phyloP scores from a whole-genome alignment of 1,139 yeast genomes.

The Nadsonia commutata region DNA sequence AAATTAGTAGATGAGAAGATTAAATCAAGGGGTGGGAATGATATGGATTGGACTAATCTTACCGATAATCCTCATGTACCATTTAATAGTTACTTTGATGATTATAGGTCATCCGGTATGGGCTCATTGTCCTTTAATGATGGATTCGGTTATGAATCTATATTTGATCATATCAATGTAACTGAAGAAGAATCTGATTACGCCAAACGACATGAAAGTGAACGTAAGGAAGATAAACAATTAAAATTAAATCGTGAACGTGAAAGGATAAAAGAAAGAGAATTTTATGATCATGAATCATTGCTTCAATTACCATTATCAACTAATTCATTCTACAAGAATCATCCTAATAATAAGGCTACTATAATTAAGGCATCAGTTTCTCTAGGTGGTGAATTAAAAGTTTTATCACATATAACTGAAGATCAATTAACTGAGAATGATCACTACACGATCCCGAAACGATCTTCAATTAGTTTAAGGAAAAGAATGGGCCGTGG shows the following conservation, averaged over 20 bases:
- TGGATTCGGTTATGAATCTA: not conserved
- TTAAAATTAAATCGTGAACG: not conserved
- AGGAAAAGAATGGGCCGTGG: conserved; percentile 68
- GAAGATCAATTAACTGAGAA: conserved; percentile 16
- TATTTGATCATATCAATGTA: not conserved
- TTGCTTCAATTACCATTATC: not conserved
- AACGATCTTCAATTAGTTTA: conserved; percentile 30
- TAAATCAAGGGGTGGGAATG: conserved; percentile 56
- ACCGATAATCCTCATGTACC: conserved; percentile 90
- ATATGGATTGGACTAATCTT: conserved; percentile 61
- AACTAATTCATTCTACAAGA: not conserved
- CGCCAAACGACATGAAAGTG: not conserved
- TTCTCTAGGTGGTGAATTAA: conserved; percentile 11
- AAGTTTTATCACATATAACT: conserved; percentile 11
- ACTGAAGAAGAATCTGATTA: not conserved
- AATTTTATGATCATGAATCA: no score
- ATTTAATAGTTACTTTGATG: conserved; percentile 51
- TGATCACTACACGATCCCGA: conserved; percentile 17
- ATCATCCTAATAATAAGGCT: not conserved
- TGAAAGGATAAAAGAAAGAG: no score
- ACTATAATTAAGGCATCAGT: not conserved
- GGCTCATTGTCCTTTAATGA: not conserved
- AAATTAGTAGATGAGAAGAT: conserved; percentile 74
- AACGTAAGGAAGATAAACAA: not conserved
- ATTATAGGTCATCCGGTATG: no score